These are phyloP conservation scores for Tinospora cordifolia DNA, from an alignment of 164 flowering plant genomes.

Conservation along the genomic window DNA sequence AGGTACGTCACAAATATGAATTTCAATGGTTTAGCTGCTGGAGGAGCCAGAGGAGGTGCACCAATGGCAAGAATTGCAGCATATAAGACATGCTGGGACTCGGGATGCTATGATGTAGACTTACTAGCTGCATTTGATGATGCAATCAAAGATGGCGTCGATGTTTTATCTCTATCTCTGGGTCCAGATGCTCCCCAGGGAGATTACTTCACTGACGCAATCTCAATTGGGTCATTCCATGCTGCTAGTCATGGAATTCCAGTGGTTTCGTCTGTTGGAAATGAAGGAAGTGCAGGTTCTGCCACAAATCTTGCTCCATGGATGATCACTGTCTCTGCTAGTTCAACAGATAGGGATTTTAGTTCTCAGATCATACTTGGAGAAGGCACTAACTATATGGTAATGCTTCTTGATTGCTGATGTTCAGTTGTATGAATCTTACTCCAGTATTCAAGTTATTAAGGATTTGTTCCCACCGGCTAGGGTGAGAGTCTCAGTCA, in stretches of 20 bases:
- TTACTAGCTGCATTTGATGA: constrained; percentile 79
- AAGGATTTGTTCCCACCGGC: constrained; percentile 7
- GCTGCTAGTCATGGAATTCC: constrained; percentile 56
- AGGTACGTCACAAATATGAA: constrained; percentile 57
- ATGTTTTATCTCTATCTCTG: constrained; percentile 59
- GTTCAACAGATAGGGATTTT: constrained; percentile 74
- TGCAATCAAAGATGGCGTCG: constrained; percentile 74
- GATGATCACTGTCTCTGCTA: constrained; percentile 75
- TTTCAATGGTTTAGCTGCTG: constrained; percentile 54
- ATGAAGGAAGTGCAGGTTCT: constrained; percentile 49
- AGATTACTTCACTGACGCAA: constrained; percentile 70
- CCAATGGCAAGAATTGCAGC: constrained; percentile 74
- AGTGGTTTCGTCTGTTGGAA: constrained; percentile 74
- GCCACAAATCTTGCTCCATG: constrained; percentile 82
- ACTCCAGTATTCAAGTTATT: background rate
- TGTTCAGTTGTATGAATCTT: background rate
- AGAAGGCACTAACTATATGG: constrained; percentile 37
- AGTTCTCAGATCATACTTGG: constrained; percentile 49
- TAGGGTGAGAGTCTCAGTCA: constrained; percentile 70
- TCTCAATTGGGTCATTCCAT: constrained; percentile 75
- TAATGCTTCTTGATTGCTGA: constrained; percentile 15
- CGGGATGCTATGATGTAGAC: constrained; percentile 77
- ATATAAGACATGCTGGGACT: constrained; percentile 79
- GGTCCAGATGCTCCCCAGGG: constrained; percentile 70
- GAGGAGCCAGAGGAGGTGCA: constrained; percentile 84